Conservation (phyloP, 2,329 filamentous ascomycete genomes). For the Tolypocladium inflatum region DNA sequence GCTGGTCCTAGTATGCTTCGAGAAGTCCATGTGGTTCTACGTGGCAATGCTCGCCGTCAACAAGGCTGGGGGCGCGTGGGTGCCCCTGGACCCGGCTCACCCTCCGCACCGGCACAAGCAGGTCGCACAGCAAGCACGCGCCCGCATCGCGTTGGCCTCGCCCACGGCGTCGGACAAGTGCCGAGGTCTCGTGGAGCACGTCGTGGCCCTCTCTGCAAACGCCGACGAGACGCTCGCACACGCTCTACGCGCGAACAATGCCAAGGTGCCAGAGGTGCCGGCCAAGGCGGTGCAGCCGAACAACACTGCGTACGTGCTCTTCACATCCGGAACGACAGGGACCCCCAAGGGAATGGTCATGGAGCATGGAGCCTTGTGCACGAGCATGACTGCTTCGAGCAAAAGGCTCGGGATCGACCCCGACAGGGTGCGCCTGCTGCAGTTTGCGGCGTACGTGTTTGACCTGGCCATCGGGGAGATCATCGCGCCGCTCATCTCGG, state of each 20-base stretch:
- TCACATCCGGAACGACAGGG: slow-evolving; percentile 9
- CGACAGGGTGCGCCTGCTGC: not conserved
- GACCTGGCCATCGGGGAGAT: slow-evolving; percentile 3
- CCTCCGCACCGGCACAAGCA: slow-evolving; percentile 16
- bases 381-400: not conserved
- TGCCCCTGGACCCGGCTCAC: slow-evolving; percentile 23
- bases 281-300: not conserved
- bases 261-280: no score
- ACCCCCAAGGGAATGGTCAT: slow-evolving; percentile 9
- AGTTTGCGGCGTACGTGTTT: slow-evolving; percentile 6
- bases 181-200: no score
- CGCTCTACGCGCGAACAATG: no score
- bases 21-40: slow-evolving; percentile 25
- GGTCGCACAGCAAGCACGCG: slow-evolving; percentile 3
- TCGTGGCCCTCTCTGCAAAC: not conserved
- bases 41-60: slow-evolving; percentile 13
- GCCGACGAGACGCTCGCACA: not conserved
- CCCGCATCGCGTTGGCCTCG: not conserved
- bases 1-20: slow-evolving; percentile 22
- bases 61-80: no score
- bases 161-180: no score
- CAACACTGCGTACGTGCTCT: slow-evolving; percentile 4
- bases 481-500: slow-evolving; percentile 1
- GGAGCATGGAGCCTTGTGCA: slow-evolving; percentile 3
- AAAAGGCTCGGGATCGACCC: not conserved